A percentile compares a stretch with the other conserved stretches of the same genome.
phyloP scores from a whole-genome alignment of 106 monocot species.

The Dendrobium chrysotoxum region DNA sequence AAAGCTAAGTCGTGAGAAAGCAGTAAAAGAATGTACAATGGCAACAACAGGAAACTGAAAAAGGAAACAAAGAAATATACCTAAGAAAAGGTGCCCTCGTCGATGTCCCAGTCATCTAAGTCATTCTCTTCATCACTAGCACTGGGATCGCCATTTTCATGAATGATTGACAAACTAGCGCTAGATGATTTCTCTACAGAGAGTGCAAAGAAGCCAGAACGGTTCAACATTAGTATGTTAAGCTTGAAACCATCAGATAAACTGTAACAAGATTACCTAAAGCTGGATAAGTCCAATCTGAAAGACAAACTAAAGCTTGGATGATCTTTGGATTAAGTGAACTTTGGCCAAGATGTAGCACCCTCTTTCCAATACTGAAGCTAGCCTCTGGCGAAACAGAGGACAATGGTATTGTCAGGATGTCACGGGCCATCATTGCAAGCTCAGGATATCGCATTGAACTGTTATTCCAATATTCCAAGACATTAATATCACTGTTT shows the following conservation, averaged over 20 bases:
- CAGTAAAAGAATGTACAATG: not conserved
- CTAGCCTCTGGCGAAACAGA: conserved; percentile 6
- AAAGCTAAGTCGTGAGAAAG: not conserved
- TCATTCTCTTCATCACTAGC: conserved; percentile 4
- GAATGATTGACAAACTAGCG: not conserved
- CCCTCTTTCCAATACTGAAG: conserved; percentile 7
- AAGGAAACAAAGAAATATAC: not conserved
- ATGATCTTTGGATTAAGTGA: conserved; percentile 6
- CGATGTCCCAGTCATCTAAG: conserved; percentile 5
- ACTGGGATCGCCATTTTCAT: conserved; percentile 1
- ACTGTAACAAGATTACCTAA: conserved; percentile 3
- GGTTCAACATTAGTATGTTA: not conserved
- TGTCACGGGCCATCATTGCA: conserved; percentile 13
- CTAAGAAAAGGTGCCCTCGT: conserved; percentile 5
- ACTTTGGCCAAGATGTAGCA: conserved; percentile 1
- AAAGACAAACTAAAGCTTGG: conserved; percentile 16
- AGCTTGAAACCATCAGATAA: not conserved
- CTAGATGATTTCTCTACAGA: not conserved
- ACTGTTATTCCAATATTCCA: conserved; percentile 5
- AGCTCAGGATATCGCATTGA: conserved; percentile 10
- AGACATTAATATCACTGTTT: conserved; percentile 1
- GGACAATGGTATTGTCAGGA: conserved; percentile 6
- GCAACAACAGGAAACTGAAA: not conserved
- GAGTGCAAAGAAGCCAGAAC: not conserved
- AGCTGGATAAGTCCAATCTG: conserved; percentile 2